Base-by-base conservation (phyloP, 176 grass and related monocot genomes). In the Dactylis glomerata region DNA sequence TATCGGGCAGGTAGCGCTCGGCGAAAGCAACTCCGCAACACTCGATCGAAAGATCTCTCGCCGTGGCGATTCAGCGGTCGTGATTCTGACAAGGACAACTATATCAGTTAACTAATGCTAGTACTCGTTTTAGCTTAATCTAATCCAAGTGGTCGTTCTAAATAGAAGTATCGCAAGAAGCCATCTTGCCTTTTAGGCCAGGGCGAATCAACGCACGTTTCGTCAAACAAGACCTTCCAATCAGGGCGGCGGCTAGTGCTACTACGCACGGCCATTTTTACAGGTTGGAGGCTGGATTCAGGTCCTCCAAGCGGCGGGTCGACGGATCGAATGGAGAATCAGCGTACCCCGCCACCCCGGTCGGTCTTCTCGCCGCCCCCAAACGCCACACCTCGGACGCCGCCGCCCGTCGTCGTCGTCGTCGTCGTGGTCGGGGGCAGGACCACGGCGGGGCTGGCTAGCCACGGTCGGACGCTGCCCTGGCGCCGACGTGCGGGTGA, bases 371-470 rank as follows among this genome's bases (percentile, higher is more conserved):
- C 34, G 78, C 10, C 57, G 81, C 22, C 28, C 17, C 32, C 52
- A 24, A 10, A 52, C 50, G 73, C 80, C 71, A 66, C 8, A 8
- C 16, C 51, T 31, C 24, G 49, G 34, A 42, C 15, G n/a, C 15
- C 16, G 68, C 33, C 75, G 75, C 37, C 64, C 71, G 72, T 41
- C 64, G 24, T 69, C 71, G 76, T 89, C 12, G 3, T 67, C 9
- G 65, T 27, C n/a, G 68, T 45, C n/a, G n/a, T n/a, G n/a, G n/a
- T n/a, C 37, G 14, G 38, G 68, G n/a, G 12, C 68, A 1, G 66
- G 36, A 37, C 3, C 68, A 5, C 10, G 20, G 22, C 20, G n/a
- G n/a, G 34, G 5, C 36, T 8, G 3, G 4, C 51, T 9, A 55
- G 51, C 17, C 54, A 57, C 54, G 5, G 55, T 58, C 10, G 55